Evolutionary conservation across 768 basidiomycete species (phyloP), one percentile per base, ranked within the genome.

Genomic region (Crassisporium funariophilum): DNA sequence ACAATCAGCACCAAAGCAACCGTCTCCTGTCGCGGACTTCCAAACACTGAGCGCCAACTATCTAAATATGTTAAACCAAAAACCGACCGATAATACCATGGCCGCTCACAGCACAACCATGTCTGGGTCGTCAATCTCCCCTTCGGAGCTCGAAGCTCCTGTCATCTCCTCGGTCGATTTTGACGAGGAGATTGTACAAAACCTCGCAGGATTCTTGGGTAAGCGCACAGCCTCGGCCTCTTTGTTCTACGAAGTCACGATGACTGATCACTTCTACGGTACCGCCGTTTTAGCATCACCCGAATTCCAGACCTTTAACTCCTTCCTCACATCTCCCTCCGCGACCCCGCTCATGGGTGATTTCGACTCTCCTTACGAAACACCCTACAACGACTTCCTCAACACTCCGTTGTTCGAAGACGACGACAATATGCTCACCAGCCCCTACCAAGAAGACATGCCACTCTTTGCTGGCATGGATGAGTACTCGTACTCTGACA

Each of bases 21-120:
- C 64, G 44, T 54, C 60, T 38, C 36, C 68, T 45, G 46, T 70
- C 41, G 54, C 72, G 48, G 76, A 83, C 57, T 77, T 79, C 59
- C 53, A 69, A 25, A 67, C 71, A 23, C 66, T 89, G 45, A 74
- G 75, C 55, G 71, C 77, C 27, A 82, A 82, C 54, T 89, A 89
- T 65, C 64, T 88, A 61, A 79, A 69, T 50, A 90, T 90, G 88
- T 63, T 89, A 55, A 69, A 75, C 16, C 71, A 76, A 54, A 74
- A 73, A 35, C 70, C 80, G 19, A 59, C 66, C 49, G 72, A 76
- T 46, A 59, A 66, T 47, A 47, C 69, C 27, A 60, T 64, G 57
- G 52, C 64, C 27, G 50, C 63, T 20, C 66, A 76, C 58, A 61
- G 46, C 46, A 31, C 58, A 11, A 50, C 53, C 59, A 57, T 59